Conservation (phyloP, 2,329 filamentous ascomycete genomes). For the Neoscytalidium dimidiatum region DNA sequence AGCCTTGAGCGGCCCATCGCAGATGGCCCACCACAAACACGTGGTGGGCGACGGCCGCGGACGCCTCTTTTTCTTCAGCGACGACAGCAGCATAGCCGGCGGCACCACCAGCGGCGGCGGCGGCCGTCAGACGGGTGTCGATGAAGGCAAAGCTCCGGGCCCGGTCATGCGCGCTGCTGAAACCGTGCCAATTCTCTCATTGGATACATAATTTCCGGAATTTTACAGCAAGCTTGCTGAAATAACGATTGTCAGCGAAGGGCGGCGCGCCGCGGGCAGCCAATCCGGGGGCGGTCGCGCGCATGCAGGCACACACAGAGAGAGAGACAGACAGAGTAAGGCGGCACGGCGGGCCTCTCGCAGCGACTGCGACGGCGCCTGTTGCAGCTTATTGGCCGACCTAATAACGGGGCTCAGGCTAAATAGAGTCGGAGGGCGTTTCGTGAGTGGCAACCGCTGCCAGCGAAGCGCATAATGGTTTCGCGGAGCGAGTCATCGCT, state of each 20-base stretch:
- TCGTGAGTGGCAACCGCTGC: not conserved
- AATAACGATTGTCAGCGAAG: not conserved
- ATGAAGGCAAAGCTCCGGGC: not conserved
- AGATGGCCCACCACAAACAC: not conserved
- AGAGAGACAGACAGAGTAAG: not conserved
- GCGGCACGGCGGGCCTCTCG: not conserved
- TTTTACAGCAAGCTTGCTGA: not conserved
- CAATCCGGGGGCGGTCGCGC: not conserved
- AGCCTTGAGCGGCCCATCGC: not conserved
- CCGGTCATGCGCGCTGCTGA: not conserved
- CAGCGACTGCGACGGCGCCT: not conserved
- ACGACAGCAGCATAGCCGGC: too few relatives aligned
- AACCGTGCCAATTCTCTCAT: not conserved
- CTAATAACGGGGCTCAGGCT: not conserved
- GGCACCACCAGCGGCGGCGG: too few relatives aligned
- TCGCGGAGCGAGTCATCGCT: slow-evolving; percentile 10
- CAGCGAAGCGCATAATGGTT: slow-evolving; percentile 11
- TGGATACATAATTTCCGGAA: not conserved
- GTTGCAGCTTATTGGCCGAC: not conserved
- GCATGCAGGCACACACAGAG: too few relatives aligned
- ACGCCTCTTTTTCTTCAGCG: not conserved
- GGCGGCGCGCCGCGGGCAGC: not conserved
- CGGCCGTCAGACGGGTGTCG: not conserved
- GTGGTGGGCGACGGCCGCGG: not conserved
- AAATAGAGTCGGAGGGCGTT: slow-evolving; percentile 14